These are phyloP conservation scores for Vaccinium macrocarpon DNA, from an alignment of 148 eudicot genomes.

Conservation along the genomic window DNA sequence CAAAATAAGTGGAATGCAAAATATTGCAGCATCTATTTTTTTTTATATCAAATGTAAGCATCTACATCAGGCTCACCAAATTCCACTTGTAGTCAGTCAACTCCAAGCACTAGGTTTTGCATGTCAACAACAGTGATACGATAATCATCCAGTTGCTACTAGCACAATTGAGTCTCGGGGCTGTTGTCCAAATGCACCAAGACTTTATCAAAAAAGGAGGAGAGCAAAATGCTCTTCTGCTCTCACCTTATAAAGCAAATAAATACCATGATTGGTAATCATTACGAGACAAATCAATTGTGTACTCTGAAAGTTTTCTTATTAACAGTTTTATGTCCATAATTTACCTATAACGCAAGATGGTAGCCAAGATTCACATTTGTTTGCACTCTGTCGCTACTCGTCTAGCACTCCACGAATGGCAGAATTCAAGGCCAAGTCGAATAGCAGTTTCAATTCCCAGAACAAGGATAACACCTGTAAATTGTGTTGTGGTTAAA, in stretches of 20 bases:
- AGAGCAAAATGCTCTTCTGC: neutral
- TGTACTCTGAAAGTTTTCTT: neutral
- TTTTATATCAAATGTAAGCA: too few species aligned
- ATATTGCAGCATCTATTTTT: too few species aligned
- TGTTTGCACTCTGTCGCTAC: conserved; percentile 23
- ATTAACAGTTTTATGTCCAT: conserved; percentile 13
- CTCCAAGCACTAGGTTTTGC: neutral
- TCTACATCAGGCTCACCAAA: neutral
- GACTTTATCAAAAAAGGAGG: neutral
- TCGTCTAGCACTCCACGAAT: conserved; percentile 29
- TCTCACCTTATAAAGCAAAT: neutral
- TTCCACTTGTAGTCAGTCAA: neutral
- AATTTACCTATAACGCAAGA: conserved; percentile 22
- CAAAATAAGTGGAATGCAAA: too few species aligned
- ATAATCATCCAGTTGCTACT: neutral
- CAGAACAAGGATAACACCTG: conserved; percentile 33
- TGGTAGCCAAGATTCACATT: conserved; percentile 25
- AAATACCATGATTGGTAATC: neutral
- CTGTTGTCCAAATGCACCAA: neutral
- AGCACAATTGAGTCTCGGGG: neutral
- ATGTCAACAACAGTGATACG: too few species aligned
- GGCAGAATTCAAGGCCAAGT: conserved; percentile 34
- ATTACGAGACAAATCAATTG: neutral
- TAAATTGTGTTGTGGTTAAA: neutral
- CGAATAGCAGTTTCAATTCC: conserved; percentile 35